A percentile compares a stretch with the other conserved stretches of the same genome.
These are phyloP conservation scores for Eleusine coracana DNA, from an alignment of 176 grass and related monocot species.

Conservation along the genomic window DNA sequence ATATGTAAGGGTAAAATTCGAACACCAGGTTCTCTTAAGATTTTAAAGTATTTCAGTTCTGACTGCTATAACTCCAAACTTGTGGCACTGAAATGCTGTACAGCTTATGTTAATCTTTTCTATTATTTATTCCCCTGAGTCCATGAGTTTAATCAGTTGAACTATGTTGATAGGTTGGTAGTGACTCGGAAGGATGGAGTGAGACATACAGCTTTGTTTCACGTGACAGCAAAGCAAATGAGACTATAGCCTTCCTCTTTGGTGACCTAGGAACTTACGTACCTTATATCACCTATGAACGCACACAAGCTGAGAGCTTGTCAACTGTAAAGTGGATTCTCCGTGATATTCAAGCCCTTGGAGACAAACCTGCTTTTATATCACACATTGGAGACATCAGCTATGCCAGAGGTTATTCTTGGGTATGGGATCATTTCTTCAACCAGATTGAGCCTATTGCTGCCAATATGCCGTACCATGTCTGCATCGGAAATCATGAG, in stretches of 20 bases:
- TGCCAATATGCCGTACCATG: conserved; percentile 78
- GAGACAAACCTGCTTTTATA: conserved; percentile 80
- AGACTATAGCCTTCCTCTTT: conserved; percentile 84
- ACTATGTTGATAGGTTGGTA: conserved; percentile 70
- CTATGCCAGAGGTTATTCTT: conserved; percentile 87
- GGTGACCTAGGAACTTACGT: conserved; percentile 94
- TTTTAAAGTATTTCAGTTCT: background rate
- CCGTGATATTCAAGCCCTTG: conserved; percentile 77
- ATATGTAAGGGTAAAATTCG: conserved; percentile 3
- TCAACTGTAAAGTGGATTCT: conserved; percentile 91
- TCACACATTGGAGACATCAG: conserved; percentile 97
- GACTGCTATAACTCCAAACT: background rate
- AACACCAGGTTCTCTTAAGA: background rate
- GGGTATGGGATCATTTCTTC: conserved; percentile 99
- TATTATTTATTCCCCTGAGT: background rate
- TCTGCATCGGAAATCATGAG: conserved; percentile 97
- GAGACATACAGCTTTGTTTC: conserved; percentile 77
- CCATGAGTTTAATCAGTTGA: conserved; percentile 27
- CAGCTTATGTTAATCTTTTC: background rate
- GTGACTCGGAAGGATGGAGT: conserved; percentile 82
- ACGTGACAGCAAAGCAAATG: conserved; percentile 71
- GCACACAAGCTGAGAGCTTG: conserved; percentile 81
- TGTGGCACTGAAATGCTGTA: background rate
- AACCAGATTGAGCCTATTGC: conserved; percentile 91
- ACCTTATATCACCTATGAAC: conserved; percentile 78